A percentile compares a stretch with the other conserved stretches of the same genome.
Evolutionary conservation across 768 basidiomycete species (phyloP).

Genomic region (Kwoniella europaea): DNA sequence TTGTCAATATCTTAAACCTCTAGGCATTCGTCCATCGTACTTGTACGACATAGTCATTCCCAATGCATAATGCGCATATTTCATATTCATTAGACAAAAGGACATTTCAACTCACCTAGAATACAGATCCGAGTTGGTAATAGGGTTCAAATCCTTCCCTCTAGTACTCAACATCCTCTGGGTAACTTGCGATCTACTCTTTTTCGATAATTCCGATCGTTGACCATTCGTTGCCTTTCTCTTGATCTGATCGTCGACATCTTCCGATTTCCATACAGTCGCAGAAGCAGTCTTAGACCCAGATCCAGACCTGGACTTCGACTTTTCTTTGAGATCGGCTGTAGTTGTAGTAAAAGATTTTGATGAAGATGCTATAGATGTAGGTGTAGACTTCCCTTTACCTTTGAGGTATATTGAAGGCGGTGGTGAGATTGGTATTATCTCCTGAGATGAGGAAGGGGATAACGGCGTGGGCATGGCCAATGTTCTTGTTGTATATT

Average conservation of each 20-base stretch:
- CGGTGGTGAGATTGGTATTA: conserved; percentile 50
- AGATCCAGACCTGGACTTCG: background rate
- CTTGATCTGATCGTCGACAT: conserved; percentile 30
- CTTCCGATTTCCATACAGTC: background rate
- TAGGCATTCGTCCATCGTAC: no score
- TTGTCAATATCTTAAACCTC: no score
- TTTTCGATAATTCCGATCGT: conserved; percentile 18
- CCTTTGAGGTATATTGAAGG: background rate
- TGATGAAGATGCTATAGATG: background rate
- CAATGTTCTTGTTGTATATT: background rate
- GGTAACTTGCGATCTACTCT: conserved; percentile 28
- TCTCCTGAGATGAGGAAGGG: conserved; percentile 51
- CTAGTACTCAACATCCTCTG: conserved; percentile 45
- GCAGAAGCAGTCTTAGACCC: background rate
- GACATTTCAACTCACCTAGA: conserved; percentile 27
- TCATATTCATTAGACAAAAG: background rate
- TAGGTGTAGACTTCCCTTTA: background rate
- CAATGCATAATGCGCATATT: no score
- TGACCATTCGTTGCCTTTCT: conserved; percentile 27
- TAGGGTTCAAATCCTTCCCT: conserved; percentile 48
- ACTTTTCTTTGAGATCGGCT: background rate
- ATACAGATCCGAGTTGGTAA: conserved; percentile 54
- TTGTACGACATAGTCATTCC: no score
- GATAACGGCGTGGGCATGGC: conserved; percentile 41
- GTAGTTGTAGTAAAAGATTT: no score